Evolutionary conservation across 2,329 filamentous ascomycete genomes (phyloP).

Genomic region (Diaporthe ampelina): DNA sequence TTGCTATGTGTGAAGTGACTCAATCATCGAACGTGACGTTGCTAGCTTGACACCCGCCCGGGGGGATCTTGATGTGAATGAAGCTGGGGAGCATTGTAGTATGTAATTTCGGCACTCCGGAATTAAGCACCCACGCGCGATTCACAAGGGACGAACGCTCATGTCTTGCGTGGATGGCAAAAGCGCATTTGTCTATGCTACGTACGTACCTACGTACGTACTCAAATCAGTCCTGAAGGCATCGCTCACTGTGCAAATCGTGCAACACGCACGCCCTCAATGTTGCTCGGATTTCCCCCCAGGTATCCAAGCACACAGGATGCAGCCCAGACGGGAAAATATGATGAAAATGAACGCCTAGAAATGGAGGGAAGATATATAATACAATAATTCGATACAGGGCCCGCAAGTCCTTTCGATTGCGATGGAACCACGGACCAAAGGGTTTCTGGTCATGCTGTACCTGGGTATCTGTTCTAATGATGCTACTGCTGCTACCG

Average conservation of each 20-base stretch:
- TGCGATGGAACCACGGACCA: too few species aligned
- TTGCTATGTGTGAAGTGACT: neutral
- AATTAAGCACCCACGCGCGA: neutral
- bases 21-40: neutral
- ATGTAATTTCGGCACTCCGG: too few species aligned
- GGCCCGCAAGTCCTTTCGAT: neutral
- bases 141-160: neutral
- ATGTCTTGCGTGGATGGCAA: too few species aligned
- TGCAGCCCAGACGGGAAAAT: neutral
- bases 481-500: neutral
- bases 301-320: neutral
- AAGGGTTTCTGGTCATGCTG: neutral
- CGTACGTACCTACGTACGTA: neutral
- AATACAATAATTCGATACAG: neutral
- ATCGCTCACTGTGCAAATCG: neutral
- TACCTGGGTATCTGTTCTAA: conserved; percentile 28
- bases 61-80: too few species aligned
- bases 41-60: too few species aligned
- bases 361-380: neutral
- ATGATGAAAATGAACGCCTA: neutral
- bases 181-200: neutral
- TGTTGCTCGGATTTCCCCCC: neutral
- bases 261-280: neutral
- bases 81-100: too few species aligned
- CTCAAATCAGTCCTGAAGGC: neutral